phyloP scores from a whole-genome alignment of 1,139 yeast species.

The Geotrichum cucujoidarum region DNA sequence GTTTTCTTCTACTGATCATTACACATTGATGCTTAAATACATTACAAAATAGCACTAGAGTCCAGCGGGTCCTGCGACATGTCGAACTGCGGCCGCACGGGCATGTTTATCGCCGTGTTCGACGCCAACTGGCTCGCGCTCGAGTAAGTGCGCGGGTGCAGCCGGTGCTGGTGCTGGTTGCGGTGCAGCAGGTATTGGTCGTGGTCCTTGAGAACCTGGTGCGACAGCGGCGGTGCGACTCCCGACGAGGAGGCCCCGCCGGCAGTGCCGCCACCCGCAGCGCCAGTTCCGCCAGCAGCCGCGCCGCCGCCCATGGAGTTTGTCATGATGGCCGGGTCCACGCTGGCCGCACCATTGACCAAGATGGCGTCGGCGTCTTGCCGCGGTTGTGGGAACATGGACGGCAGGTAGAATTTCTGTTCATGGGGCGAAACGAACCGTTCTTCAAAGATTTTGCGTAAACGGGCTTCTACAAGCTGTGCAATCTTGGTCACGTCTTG shows the following conservation, averaged over 20 bases:
- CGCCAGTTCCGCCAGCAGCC: no score
- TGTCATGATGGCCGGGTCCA: no score
- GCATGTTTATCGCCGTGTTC: constrained; percentile 18
- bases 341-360: no score
- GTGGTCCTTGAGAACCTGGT: constrained; percentile 7
- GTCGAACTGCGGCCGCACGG: constrained; percentile 5
- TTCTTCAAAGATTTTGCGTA: constrained; percentile 86
- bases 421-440: constrained; percentile 91
- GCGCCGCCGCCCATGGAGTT: no score
- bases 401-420: constrained; percentile 77
- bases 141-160: constrained; percentile 20
- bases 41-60: constrained; percentile 2
- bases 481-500: constrained; percentile 93
- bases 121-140: constrained; percentile 20
- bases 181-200: constrained; percentile 1
- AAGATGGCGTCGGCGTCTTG: no score
- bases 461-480: constrained; percentile 71
- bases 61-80: constrained; percentile 4
- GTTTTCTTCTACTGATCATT: no score
- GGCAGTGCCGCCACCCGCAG: not conserved
- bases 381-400: constrained; percentile 68
- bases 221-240: constrained; percentile 3
- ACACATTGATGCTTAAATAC: not conserved
- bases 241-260: not conserved
- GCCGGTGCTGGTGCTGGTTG: constrained; percentile 10